Evolutionary conservation across 176 grass and related monocot species (phyloP).

Genomic region (Cymbopogon citratus): DNA sequence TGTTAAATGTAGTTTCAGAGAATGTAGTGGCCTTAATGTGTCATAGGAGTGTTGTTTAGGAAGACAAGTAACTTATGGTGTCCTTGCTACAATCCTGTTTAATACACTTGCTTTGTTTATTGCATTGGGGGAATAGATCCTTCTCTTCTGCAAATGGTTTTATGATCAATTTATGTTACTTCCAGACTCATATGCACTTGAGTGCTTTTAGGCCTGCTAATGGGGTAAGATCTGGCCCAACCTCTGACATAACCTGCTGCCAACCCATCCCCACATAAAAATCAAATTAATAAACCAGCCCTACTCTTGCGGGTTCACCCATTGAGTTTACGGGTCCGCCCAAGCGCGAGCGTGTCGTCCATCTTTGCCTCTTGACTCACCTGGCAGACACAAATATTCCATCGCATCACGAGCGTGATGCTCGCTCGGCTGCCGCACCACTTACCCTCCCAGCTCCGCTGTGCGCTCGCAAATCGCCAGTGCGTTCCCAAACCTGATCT

Average conservation of each 20-base stretch:
- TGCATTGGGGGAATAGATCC: not conserved
- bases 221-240: not conserved
- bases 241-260: not conserved
- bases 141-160: not conserved
- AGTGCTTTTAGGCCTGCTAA: not conserved
- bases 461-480: not conserved
- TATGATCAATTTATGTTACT: not conserved
- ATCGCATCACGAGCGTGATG: not conserved
- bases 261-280: not conserved
- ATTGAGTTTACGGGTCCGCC: too few species aligned
- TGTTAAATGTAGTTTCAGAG: not conserved
- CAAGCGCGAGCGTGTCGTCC: not conserved
- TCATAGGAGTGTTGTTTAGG: not conserved
- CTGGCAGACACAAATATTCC: not conserved
- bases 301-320: not conserved
- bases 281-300: not conserved
- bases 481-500: not conserved
- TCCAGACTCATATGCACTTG: not conserved
- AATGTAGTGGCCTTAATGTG: not conserved
- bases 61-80: not conserved
- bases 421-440: not conserved
- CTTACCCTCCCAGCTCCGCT: not conserved
- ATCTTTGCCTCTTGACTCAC: not conserved
- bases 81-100: not conserved
- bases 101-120: conserved; percentile 1